Evolutionary conservation across 805 yeast genomes (phyloP), one percentile per base, ranked within the genome.

Genomic region (Wickerhamomyces strasburgensis): DNA sequence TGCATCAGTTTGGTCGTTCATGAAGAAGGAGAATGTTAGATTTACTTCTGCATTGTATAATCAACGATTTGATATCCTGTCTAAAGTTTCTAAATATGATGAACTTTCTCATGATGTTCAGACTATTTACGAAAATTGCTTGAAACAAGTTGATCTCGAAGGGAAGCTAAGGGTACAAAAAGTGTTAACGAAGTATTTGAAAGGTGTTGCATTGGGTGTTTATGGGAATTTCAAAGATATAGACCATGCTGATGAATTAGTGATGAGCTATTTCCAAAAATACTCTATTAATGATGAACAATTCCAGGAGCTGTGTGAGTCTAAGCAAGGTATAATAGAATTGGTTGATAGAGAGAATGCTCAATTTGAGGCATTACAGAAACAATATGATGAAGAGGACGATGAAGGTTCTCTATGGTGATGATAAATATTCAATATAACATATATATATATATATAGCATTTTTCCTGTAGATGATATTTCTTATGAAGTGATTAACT

Each of bases 391-490:
- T 35, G 56, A 55, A 32, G 58, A 56, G 38, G 61, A 57, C 18
- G 62, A 57, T 13, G 59, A 53, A 26, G 49, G 42, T 31, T 40
- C 56, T 15, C 31, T 55, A n/a, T 57, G 60, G 60, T 56, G 39
- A 50, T 5, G 14, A 18, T 21, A 21, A 21, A 21, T 21, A 21
- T 21, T 21, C 25, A 21, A 21, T 8, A 8, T 17, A 16, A 29
- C 27, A 19, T n/a, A 29, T 8, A 34, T 16, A 26, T 29, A 31
- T 25, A 19, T 16, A 27, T 29, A 26, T 25, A 24, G 16, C 14
- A 23, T 21, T n/a, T n/a, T n/a, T n/a, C n/a, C n/a, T n/a, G n/a
- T n/a, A n/a, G n/a, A n/a, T n/a, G n/a, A n/a, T n/a, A n/a, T n/a
- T n/a, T n/a, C n/a, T n/a, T n/a, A n/a, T n/a, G n/a, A n/a, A n/a